Base-by-base conservation (phyloP, 192 early-diverging fungal species). In the Phlyctochytrium planicorne region DNA sequence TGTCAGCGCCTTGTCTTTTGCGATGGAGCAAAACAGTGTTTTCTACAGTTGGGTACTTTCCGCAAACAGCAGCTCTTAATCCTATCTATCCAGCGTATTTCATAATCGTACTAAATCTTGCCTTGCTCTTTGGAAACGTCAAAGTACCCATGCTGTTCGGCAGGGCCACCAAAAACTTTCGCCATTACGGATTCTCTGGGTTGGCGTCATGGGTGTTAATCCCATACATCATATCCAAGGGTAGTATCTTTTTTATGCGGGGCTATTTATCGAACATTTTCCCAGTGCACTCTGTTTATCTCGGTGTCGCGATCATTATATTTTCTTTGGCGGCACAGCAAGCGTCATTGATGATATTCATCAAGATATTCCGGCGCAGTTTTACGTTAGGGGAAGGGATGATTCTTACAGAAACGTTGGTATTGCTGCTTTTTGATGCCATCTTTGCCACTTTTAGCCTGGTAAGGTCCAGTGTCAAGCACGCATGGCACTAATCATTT, bases 311-410 rank as follows among this genome's bases (percentile, higher is more conserved):
- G 6, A 6, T 57, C 25, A 27, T 29, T 10, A 27, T 10, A 14
- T 25, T 57, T 27, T 20, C 12, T 25, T 6, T 57, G 10, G 6
- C 4, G 6, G 14, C 27, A 6, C 55, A 57, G 27, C 55, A 57
- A 25, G 27, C 10, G 14, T 29, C 30, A 0, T 33, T 69, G 0
- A 0, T 69, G 25, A 3, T 16, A 3, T 31, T 66, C 52, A 0
- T 66, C 27, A 67, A 67, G 30, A 62, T 79, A 61, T 74, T 83
- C 29, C 65, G 80, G 25, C 72, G 73, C 4, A 84, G 82, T 33
- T 89, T 91, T 72, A 89, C 89, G 0, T 77, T 87, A 59, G 88
- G 89, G 12, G 90, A 91, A 67, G 70, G 88, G 71, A 78, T 82
- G 29, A 68, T 90, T 16, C 59, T 91, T 16, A 73, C 84, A 2